phyloP scores from a whole-genome alignment of 306 rosid genomes.

The Acacia melanoxylon region DNA sequence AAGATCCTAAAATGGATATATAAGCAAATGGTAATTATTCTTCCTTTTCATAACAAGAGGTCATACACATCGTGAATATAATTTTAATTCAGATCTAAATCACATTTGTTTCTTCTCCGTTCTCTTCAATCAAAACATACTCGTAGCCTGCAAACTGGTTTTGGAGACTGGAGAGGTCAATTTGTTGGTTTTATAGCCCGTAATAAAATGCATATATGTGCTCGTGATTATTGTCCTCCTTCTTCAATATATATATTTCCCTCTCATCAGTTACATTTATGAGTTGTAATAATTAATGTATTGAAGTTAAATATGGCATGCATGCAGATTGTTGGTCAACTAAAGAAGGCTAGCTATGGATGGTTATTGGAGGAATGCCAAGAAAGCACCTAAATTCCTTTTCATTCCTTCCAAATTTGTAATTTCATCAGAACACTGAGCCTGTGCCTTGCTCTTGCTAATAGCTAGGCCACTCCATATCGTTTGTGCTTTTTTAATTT shows the following conservation, averaged over 20 bases:
- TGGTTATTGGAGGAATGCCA: neutral
- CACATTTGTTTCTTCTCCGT: neutral
- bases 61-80: neutral
- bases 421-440: neutral
- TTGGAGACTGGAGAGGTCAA: neutral
- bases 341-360: neutral
- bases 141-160: neutral
- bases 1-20: neutral
- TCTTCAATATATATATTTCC: neutral
- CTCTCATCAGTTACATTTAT: neutral
- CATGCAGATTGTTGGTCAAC: neutral
- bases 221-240: too few relatives aligned
- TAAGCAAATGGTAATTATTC: neutral
- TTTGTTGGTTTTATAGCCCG: too few relatives aligned
- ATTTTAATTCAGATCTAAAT: neutral
- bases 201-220: neutral
- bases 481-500: too few relatives aligned
- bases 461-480: neutral
- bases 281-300: neutral
- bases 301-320: neutral
- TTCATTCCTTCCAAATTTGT: neutral
- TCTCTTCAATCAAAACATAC: neutral
- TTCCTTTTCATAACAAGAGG: neutral
- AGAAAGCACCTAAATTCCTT: neutral
- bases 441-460: neutral